Evolutionary conservation across 192 early-diverging fungal species (phyloP).

Genomic region (Lobosporangium transversale): DNA sequence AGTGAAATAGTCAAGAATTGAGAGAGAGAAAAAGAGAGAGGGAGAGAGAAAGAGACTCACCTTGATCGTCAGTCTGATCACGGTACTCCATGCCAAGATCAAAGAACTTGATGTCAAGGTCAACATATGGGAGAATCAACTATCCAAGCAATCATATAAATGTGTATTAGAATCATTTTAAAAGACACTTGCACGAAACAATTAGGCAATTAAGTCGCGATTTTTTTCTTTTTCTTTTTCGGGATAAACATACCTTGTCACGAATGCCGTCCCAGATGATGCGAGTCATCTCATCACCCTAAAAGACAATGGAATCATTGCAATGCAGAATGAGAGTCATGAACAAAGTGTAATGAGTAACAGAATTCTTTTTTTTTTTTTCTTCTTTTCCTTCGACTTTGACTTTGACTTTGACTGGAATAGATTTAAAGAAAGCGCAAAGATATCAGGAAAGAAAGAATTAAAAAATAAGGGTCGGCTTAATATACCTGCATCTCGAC

Average conservation of each 20-base stretch:
- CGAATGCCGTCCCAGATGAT: constrained; percentile 97
- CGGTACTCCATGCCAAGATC: constrained; percentile 95
- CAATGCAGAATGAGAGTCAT: no score
- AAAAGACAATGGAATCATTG: constrained; percentile 52
- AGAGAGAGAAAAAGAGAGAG: background rate
- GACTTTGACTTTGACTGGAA: no score
- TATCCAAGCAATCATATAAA: constrained; percentile 28
- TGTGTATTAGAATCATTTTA: no score
- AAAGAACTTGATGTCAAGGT: constrained; percentile 95
- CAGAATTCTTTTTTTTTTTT: no score
- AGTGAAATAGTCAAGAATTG: background rate
- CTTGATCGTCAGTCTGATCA: constrained; percentile 73
- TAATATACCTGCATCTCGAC: constrained; percentile 58
- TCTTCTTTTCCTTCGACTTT: no score
- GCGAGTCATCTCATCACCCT: constrained; percentile 99
- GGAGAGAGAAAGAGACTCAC: constrained; percentile 5
- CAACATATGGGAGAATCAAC: constrained; percentile 86
- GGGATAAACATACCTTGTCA: constrained; percentile 68
- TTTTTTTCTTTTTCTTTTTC: constrained; percentile 14
- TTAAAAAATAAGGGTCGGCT: background rate
- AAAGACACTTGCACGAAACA: background rate
- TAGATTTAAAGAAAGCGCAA: no score
- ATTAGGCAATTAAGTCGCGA: background rate
- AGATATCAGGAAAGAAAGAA: background rate
- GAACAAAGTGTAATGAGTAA: no score